Evolutionary conservation across 2,329 filamentous ascomycete genomes (phyloP), one percentile per base, ranked within the genome.

Genomic region (Exophiala sp.): DNA sequence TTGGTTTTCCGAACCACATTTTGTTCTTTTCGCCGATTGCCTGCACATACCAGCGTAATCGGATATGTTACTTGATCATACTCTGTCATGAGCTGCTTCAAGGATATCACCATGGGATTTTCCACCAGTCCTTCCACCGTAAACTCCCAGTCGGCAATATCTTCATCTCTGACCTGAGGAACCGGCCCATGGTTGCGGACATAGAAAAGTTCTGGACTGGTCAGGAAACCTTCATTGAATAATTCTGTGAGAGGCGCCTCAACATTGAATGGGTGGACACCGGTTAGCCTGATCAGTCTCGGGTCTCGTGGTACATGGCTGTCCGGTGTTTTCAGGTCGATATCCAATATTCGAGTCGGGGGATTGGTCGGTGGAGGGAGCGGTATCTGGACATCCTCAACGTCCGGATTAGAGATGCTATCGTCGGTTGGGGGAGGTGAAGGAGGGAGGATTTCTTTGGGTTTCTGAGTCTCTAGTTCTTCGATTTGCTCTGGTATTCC

Each of bases 11-110:
- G 78, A 2, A 95, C 86, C 44, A 88, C 76, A 60, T 96, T 96
- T 64, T 95, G 90, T 68, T 96, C 90, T 69, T 95, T 95, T 24
- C 90, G 79, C 52, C 90, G 78, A 66, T 96, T 96, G 1, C 90
- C 90, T 2, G 90, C 90, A 66, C 90, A 96, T 18, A 95, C 89
- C 1, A 96, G 77, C 0, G 90, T 95, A 52, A 96, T 77, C 0
- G 90, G 90, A 50, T 86, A 86, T 2, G 89, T 95, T 21, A 88
- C 78, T 64, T 94, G 87, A 47, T 90, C 82, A 61, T 85, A 94
- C 7, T 86, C 77, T 29, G 76, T 70, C 24, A 94, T 72, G 1
- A 96, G 76, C 45, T 93, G 81, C 30, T 78, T 76, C 43, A 96
- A 72, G 1, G 76, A 86, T 59, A 95, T 73, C 11, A 71, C 83